Evolutionary conservation across 1,284 basidiomycete species (phyloP).

Genomic region (Neonothopanus nambi): DNA sequence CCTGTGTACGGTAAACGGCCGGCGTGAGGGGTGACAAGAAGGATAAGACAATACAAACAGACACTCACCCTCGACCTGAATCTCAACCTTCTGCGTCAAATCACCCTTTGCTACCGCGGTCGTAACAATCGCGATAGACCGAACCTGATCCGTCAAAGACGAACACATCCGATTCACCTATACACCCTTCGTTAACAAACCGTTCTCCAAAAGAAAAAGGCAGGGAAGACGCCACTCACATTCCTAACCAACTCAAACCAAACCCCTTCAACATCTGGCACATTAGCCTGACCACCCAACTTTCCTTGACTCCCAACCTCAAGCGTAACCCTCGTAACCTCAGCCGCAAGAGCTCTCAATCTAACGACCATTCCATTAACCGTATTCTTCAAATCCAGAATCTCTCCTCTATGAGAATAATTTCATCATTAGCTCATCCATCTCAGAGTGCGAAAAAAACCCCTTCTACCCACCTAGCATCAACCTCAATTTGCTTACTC

Average conservation of each 20-base stretch:
- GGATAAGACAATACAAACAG: slow-evolving; percentile 51
- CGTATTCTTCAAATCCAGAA: slow-evolving; percentile 95
- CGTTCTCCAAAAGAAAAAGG: no score
- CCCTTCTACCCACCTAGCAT: slow-evolving; percentile 52
- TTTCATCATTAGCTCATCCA: neutral
- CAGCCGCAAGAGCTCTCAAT: slow-evolving; percentile 81
- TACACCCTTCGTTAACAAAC: no score
- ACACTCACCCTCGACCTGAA: slow-evolving; percentile 92
- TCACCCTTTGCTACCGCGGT: slow-evolving; percentile 92
- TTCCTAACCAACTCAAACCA: slow-evolving; percentile 92
- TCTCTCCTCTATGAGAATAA: slow-evolving; percentile 70
- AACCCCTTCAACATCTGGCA: slow-evolving; percentile 93
- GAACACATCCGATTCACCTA: slow-evolving; percentile 83
- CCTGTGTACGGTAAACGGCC: slow-evolving; percentile 44
- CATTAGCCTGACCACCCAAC: slow-evolving; percentile 88
- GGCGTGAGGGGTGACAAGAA: slow-evolving; percentile 41
- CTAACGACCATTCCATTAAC: slow-evolving; percentile 95
- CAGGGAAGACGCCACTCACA: slow-evolving; percentile 44
- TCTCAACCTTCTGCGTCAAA: slow-evolving; percentile 87
- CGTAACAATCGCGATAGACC: slow-evolving; percentile 89
- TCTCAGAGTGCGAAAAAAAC: neutral
- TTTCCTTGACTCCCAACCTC: slow-evolving; percentile 91
- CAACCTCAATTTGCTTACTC: slow-evolving; percentile 95
- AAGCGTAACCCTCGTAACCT: slow-evolving; percentile 94
- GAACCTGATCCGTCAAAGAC: slow-evolving; percentile 91